Base-by-base conservation (phyloP, 768 basidiomycete species). In the Russula earlei region DNA sequence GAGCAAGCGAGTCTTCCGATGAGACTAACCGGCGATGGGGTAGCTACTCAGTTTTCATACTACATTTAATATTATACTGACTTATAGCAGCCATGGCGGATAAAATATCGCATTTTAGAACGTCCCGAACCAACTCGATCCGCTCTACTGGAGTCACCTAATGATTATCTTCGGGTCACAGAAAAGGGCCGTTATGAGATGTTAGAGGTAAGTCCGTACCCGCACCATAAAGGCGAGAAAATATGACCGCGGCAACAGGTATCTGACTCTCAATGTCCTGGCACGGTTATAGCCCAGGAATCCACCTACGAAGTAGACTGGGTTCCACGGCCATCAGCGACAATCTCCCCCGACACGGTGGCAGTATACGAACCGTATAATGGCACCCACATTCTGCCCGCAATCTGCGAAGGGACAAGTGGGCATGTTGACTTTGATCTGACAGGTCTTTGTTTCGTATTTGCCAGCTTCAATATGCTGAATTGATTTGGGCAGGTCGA, bases 21-120 rank as follows among this genome's bases (percentile, higher is more conserved):
- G 40, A 80, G 93, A 25, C 71, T 99, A 49, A 94, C 92, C 19
- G 96, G 96, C 5, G 88, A 94, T 67, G 86, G 84, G 46, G 94
- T 95, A 69, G 59, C 84, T 72, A 20, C 36, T 58, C 25, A 33
- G 27, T 25, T 40, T n/a, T 9, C 43, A 59, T 9, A 17, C 17
- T 7, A 29, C 36, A 17, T n/a, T 43, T 11, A 11, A 24, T 17
- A 33, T 20, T 37, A 20, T 48, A 19, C 17, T 59, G 51, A 48
- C 50, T 54, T 12, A 49, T 45, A 9, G 22, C 63, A 97, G 93
- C 92, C 95, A 7, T 99, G 95, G 95, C 76, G 72, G 14, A 67
- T 99, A 43, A 81, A 78, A 56, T 97, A 94, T 68, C 81, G 81
- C 31, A 77, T 73, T 34, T 66, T 68, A 7, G 77, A 77, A 22